Evolutionary conservation across 148 eudicot genomes (phyloP).

Genomic region (Camellia granthamiana): DNA sequence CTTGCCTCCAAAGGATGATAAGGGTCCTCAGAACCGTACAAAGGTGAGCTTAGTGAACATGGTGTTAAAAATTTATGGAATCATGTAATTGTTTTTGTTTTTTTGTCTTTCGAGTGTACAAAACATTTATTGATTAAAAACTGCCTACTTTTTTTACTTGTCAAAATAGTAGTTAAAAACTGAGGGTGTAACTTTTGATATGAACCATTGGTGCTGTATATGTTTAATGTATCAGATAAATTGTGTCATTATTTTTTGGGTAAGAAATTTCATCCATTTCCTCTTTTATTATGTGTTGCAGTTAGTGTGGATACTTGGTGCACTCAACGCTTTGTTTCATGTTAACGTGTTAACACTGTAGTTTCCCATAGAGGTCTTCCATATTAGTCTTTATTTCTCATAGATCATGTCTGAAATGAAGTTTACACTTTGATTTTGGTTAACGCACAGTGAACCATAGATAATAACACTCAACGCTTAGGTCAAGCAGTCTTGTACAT

Average conservation of each 20-base stretch:
- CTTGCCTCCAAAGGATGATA: constrained; percentile 91
- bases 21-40: constrained; percentile 93
- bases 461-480: background rate
- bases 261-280: background rate
- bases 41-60: constrained; percentile 51
- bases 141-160: background rate
- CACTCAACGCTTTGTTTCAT: background rate
- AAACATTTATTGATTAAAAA: background rate
- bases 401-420: background rate
- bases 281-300: background rate
- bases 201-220: background rate
- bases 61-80: background rate
- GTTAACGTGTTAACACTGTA: background rate
- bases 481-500: no score
- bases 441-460: background rate
- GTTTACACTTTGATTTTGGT: background rate
- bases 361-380: background rate
- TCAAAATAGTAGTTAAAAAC: background rate
- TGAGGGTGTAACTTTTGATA: background rate
- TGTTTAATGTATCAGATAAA: background rate
- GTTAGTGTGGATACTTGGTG: background rate
- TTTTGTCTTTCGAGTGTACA: background rate
- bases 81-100: background rate
- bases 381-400: background rate
- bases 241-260: background rate